Base-by-base conservation (phyloP, 2,329 filamentous ascomycete species). In the Aaosphaeria arxii region DNA sequence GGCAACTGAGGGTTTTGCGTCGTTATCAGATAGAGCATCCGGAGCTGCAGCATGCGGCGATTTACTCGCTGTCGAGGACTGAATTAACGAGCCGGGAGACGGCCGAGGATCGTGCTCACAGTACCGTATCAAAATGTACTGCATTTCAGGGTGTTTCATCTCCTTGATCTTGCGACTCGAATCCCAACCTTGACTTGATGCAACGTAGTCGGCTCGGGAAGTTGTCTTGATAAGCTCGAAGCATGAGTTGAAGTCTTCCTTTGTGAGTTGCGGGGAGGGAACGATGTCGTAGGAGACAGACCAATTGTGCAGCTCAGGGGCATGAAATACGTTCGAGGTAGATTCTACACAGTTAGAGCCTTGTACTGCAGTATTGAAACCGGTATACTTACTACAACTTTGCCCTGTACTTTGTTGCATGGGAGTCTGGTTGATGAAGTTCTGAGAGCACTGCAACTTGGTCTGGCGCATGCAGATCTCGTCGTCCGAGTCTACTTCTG, bases 101-200 rank as follows among this genome's bases (percentile, higher is more conserved):
- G 17, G 17, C 17, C 17, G 17, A 24, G 17, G 17, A 24, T 24
- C 17, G 17, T 24, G 17, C 17, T 24, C 17, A 24, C 17, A 2
- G 33, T 36, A 9, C 9, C 9, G 33, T 36, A 36, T 36, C 4
- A 90, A 69, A 6, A 91, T 72, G 64, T 89, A 91, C 40, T 85
- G 79, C 66, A 91, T 79, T 48, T 85, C 83, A 0, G 74, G 67
- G 5, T 86, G 81, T 50, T 72, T 72, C 87, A 91, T 90, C 73
- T 91, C 88, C 9, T 70, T 70, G 44, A 73, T 71, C 72, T 91
- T 91, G 40, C 73, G 71, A 3, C 56, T 64, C 0, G 79, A 77
- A 42, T 83, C 78, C 88, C 88, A 91, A 42, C 84, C 84, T 0
- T 70, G 62, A 5, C 74, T 75, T 2, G 86, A 88, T 11, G 69